phyloP scores from a whole-genome alignment of 257 asterid species.

The Capsicum rhomboideum region DNA sequence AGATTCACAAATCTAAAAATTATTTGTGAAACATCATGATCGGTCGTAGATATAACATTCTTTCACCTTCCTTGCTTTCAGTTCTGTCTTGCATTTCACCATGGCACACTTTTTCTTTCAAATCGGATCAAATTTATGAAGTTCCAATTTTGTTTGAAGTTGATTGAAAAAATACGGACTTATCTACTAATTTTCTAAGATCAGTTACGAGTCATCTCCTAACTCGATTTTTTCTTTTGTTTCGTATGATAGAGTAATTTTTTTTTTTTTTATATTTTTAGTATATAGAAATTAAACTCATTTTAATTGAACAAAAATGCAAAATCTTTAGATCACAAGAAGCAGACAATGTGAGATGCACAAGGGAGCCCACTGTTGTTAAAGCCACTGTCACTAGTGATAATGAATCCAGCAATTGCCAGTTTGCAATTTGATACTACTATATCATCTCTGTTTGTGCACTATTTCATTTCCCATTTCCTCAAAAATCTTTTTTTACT shows the following conservation, averaged over 20 bases:
- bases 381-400: constrained; percentile 24
- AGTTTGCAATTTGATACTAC: constrained; percentile 28
- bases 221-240: background rate
- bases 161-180: no score
- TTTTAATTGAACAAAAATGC: constrained; percentile 24
- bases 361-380: constrained; percentile 54
- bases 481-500: background rate
- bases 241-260: background rate
- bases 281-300: background rate
- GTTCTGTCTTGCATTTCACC: no score
- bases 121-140: no score
- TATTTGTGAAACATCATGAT: background rate
- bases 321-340: constrained; percentile 21
- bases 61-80: no score
- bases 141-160: no score
- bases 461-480: constrained; percentile 11
- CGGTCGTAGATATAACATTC: no score
- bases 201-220: background rate
- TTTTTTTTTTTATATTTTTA: background rate
- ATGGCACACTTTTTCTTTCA: no score
- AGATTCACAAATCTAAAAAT: background rate
- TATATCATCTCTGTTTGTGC: background rate
- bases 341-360: constrained; percentile 6
- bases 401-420: constrained; percentile 87
- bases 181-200: no score